These are phyloP conservation scores for Globisporangium spinosum DNA, from an alignment of 352 stramenopile genomes.

Conservation along the genomic window DNA sequence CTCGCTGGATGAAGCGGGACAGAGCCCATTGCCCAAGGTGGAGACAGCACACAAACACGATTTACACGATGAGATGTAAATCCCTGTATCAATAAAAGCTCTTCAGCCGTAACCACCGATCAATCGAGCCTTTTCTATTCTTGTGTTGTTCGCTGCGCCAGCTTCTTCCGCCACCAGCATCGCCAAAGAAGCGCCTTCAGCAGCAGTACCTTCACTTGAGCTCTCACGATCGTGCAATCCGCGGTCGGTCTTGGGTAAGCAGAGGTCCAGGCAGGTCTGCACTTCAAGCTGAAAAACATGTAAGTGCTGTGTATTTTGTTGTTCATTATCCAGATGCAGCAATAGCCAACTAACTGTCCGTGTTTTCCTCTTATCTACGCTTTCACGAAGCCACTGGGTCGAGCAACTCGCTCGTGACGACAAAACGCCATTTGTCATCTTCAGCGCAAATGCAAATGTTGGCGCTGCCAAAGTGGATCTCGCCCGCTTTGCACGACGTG, in stretches of 20 bases:
- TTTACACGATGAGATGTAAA: too few species aligned
- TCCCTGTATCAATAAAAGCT: constrained; percentile 11
- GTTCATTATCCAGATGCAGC: neutral
- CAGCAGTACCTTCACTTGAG: too few species aligned
- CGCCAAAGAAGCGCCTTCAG: too few species aligned
- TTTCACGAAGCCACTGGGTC: neutral
- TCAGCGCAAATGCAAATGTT: constrained; percentile 12
- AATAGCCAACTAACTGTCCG: neutral
- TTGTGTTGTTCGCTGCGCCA: neutral
- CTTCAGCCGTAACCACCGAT: neutral
- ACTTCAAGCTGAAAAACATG: neutral
- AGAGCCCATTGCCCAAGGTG: constrained; percentile 7
- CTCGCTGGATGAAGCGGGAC: constrained; percentile 3
- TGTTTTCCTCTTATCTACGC: neutral
- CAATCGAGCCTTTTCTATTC: neutral
- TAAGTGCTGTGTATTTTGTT: neutral
- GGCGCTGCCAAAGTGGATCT: constrained; percentile 14
- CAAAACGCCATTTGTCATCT: constrained; percentile 4
- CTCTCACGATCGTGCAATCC: neutral
- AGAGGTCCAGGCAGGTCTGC: neutral
- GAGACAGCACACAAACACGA: neutral
- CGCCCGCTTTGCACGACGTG: constrained; percentile 14
- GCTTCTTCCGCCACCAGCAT: neutral
- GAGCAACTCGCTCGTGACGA: neutral
- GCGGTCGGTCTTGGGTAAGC: neutral